Evolutionary conservation across 768 basidiomycete species (phyloP), one percentile per base, ranked within the genome.

Genomic region (Hirschioporus abietinus): DNA sequence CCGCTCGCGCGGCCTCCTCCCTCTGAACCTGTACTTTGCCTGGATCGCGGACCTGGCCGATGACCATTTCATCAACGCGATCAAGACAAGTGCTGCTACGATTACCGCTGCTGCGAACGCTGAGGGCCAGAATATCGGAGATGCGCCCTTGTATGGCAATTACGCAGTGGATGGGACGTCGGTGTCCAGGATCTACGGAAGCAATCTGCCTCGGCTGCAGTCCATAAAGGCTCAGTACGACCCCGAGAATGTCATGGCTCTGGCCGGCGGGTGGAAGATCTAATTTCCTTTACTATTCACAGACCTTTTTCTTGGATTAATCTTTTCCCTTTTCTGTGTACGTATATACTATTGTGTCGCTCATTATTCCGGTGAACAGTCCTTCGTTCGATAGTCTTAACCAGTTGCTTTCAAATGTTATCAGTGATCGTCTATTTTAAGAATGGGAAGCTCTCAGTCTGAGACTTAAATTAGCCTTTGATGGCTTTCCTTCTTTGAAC

Each of bases 1-100:
- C 27, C 81, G 84, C 62, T 64, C 70, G 0, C 65, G 65, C 3
- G 72, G 74, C 35, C 77, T 82, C 67, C 77, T 79, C 8, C 84
- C 86, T 12, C 74, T 84, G 52, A 82, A 83, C 73, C 77, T 85
- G 26, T 71, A 68, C 69, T 84, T 76, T 65, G 80, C 79, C 1
- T 88, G 86, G 85, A 63, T 64, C 1, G 62, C 72, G n/a, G 71
- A 78, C 20, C 42, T 73, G 4, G 73, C 71, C 0, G 86, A 88
- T 68, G 72, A 72, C 5, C 65, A 71, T 30, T 79, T 87, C 64
- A 72, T 81, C 18, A 63, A 77, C 24, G 81, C 84, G 8, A 75
- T 79, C 20, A 73, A 72, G 20, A 66, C 77, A 35, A 83, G 80
- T 65, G 76, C 79, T 0, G 76, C 71, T 0, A 76, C 76, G 9